Conservation (phyloP, 768 basidiomycete genomes). For the Clathrus columnatus region DNA sequence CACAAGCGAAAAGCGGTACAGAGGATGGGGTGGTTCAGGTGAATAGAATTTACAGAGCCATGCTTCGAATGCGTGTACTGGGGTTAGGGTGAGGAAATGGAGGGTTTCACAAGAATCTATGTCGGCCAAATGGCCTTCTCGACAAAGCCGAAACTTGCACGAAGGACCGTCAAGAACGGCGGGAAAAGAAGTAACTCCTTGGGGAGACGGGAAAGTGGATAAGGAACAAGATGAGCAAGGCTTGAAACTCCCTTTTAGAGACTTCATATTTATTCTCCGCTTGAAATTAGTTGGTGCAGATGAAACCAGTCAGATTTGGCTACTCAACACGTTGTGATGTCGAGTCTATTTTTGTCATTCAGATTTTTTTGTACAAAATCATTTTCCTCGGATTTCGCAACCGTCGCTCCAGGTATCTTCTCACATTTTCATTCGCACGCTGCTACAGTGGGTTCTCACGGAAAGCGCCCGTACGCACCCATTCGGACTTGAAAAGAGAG, state of each 20-base stretch:
- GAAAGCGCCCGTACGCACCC: neutral
- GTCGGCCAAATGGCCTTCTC: slow-evolving; percentile 22
- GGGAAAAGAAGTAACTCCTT: neutral
- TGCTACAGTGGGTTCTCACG: no score
- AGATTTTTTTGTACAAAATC: neutral
- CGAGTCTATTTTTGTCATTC: neutral
- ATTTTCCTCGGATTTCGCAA: neutral
- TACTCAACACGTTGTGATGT: neutral
- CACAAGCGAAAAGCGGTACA: neutral
- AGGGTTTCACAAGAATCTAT: slow-evolving; percentile 17
- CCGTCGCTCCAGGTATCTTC: no score
- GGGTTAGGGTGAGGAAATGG: slow-evolving; percentile 9
- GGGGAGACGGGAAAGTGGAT: slow-evolving; percentile 1
- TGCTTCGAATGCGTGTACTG: slow-evolving; percentile 17
- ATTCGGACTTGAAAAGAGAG: slow-evolving; percentile 2
- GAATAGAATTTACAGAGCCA: slow-evolving; percentile 5
- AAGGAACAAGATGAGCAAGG: neutral
- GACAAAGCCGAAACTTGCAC: slow-evolving; percentile 15
- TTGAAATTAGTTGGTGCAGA: neutral
- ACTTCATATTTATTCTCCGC: slow-evolving; percentile 5
- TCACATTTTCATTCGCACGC: no score
- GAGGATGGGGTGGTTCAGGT: neutral
- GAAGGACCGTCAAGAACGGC: neutral
- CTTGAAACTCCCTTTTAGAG: slow-evolving; percentile 5
- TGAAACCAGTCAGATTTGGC: neutral